Conservation (phyloP, 2,329 filamentous ascomycete species). For the Aspergillus jensenii region DNA sequence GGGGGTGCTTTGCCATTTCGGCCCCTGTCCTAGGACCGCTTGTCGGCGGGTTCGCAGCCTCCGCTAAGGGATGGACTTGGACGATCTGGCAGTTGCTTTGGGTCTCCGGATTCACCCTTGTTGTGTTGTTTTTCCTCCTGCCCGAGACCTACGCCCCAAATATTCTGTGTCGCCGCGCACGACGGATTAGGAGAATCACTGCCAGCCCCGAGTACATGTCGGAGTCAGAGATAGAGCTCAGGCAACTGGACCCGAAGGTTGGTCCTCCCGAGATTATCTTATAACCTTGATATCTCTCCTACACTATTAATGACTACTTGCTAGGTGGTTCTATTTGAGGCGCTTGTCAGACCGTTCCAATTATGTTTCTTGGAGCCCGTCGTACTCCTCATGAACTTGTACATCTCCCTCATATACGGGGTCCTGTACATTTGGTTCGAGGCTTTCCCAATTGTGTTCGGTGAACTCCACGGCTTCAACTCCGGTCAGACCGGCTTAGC, state of each 20-base stretch:
- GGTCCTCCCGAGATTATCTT: background rate
- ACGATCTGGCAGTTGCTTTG: constrained; percentile 23
- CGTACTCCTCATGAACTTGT: constrained; percentile 61
- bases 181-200: constrained; percentile 60
- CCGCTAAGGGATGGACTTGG: constrained; percentile 30
- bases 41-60: constrained; percentile 60
- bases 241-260: constrained; percentile 16
- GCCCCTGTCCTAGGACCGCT: constrained; percentile 61
- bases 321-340: constrained; percentile 34
- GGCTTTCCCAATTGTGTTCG: constrained; percentile 65
- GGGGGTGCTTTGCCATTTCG: constrained; percentile 31
- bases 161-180: constrained; percentile 62
- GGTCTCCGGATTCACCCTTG: constrained; percentile 49
- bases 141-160: constrained; percentile 63
- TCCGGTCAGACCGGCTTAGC: constrained; percentile 58
- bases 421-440: constrained; percentile 60
- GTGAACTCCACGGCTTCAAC: constrained; percentile 58
- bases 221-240: constrained; percentile 55
- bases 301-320: constrained; percentile 1
- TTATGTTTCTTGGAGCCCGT: constrained; percentile 63
- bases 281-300: constrained; percentile 10
- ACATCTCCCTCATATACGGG: constrained; percentile 59
- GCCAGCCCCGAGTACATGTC: constrained; percentile 53
- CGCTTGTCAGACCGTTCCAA: constrained; percentile 61
- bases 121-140: constrained; percentile 59